Conservation (phyloP, 805 yeast species). For the Peterozyma toletana region DNA sequence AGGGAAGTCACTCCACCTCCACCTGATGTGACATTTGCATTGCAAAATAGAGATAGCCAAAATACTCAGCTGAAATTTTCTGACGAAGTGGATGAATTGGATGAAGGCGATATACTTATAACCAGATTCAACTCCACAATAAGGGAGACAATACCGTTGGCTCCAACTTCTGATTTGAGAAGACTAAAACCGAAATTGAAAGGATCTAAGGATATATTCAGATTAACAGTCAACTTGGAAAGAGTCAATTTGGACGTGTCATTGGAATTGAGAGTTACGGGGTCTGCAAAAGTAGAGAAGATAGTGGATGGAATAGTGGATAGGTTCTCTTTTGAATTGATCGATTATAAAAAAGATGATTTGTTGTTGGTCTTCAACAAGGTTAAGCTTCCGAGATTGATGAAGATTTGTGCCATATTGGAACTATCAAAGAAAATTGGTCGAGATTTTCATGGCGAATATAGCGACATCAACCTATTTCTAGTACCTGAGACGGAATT, state of each 20-base stretch:
- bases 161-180: too few relatives aligned
- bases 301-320: background rate
- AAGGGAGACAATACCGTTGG: too few relatives aligned
- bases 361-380: background rate
- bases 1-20: conserved; percentile 7
- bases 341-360: background rate
- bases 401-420: background rate
- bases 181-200: background rate
- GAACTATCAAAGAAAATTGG: background rate
- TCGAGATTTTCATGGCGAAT: background rate
- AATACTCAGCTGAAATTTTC: too few relatives aligned
- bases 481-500: background rate
- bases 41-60: too few relatives aligned
- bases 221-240: conserved; percentile 1
- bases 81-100: too few relatives aligned
- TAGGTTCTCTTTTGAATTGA: background rate
- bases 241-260: background rate
- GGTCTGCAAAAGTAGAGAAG: conserved; percentile 1
- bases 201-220: conserved; percentile 7
- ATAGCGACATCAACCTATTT: background rate
- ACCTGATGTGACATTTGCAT: background rate
- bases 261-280: conserved; percentile 2
- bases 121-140: too few relatives aligned
- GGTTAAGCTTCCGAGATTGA: conserved; percentile 1
- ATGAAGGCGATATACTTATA: too few relatives aligned